Evolutionary conservation across 2,329 filamentous ascomycete genomes (phyloP).

Genomic region (Fusarium duplospermum): DNA sequence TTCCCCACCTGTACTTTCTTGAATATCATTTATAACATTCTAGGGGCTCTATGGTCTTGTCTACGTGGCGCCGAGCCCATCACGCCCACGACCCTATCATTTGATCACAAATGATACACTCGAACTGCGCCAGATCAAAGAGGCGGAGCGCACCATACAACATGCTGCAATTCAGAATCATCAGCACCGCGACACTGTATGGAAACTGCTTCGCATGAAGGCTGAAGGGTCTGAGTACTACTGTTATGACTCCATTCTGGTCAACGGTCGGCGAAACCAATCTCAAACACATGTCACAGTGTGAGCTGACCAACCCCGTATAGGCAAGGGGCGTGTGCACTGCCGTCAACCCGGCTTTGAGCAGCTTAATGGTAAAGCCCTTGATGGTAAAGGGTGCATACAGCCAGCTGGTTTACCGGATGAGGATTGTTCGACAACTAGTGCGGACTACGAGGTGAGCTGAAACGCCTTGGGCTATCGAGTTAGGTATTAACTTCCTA

Average conservation of each 20-base stretch:
- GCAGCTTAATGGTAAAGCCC: not conserved
- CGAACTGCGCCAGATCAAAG: not conserved
- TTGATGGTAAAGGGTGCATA: conserved; percentile 8
- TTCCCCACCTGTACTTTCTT: not conserved
- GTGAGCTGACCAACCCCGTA: not conserved
- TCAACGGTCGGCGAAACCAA: not conserved
- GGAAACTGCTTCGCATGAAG: conserved; percentile 10
- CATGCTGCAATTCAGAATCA: conserved; percentile 9
- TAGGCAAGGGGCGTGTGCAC: conserved; percentile 10
- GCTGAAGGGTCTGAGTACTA: conserved; percentile 9
- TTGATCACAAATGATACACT: conserved; percentile 1
- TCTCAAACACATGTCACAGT: not conserved
- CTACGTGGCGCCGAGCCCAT: not conserved
- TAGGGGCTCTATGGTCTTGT: not conserved
- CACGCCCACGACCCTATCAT: not conserved
- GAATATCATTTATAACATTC: not conserved
- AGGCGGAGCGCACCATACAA: not conserved
- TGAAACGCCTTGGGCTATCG: not conserved
- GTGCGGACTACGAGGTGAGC: conserved; percentile 2
- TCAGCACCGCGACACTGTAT: conserved; percentile 9
- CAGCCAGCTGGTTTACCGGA: not conserved
- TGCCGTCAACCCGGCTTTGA: not conserved
- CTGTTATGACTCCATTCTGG: conserved; percentile 5
- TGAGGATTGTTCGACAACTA: not conserved
- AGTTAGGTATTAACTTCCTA: not conserved